Base-by-base conservation (phyloP, 192 early-diverging fungal genomes). In the Paraglomus brasilianum region DNA sequence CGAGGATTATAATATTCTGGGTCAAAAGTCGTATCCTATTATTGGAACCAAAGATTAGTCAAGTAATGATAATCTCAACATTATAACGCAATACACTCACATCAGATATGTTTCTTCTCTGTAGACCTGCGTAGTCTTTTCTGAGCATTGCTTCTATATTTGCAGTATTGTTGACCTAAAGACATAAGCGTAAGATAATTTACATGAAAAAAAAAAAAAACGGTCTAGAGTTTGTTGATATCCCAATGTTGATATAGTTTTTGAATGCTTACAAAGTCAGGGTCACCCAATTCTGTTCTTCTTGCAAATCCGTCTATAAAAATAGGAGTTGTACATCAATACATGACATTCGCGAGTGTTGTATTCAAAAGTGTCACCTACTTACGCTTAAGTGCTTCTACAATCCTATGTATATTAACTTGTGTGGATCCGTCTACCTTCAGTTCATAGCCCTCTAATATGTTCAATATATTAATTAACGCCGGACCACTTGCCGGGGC, bases 401-500 rank as follows among this genome's bases (percentile, higher is more conserved):
- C 82, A 21, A 94, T 78, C 58, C 92, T 86, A 75, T 98, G 94
- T 14, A 88, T 77, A 62, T 87, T 93, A 15, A 91, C 39, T 8
- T 83, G 79, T 1, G 84, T 83, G 15, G 79, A 75, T 4, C 87
- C 87, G 39, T 86, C 80, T 19, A 71, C 40, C n/a, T 74, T 77
- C 13, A 95, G 80, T 48, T 89, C 81, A 75, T 84, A 96, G 50
- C 91, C 84, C 75, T 98, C 96, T 56, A 95, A 72, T 36, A 94
- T 84, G 60, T 96, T 96, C 46, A 98, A 82, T 68, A 94, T 80
- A 71, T 88, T 87, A 42, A 95, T 76, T 40, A 96, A 74, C 14
- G 94, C 80, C 6, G 92, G 87, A 0, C 96, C 96, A 68, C 90
- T 90, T 11, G 92, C 89, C 5, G 96, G 94, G 14, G 89, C 82